phyloP scores from a whole-genome alignment of 331 rosid genomes.

The Arachis monticola region DNA sequence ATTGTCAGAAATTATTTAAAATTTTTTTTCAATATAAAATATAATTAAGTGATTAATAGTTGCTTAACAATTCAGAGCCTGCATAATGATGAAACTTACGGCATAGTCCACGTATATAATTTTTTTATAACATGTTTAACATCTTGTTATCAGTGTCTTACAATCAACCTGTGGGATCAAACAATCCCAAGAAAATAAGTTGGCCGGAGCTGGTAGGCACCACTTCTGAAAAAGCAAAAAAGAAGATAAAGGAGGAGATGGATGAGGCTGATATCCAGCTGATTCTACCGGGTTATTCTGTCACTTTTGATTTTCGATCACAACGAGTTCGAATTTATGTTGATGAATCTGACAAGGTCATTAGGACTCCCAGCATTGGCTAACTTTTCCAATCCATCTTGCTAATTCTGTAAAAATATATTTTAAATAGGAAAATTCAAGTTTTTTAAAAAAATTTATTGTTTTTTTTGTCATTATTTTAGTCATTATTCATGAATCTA shows the following conservation, averaged over 20 bases:
- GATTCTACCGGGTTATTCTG: conserved; percentile 30
- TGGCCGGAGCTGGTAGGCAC: conserved; percentile 53
- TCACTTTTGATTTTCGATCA: conserved; percentile 40
- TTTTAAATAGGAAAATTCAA: no score
- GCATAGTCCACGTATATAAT: no score
- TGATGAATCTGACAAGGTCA: conserved; percentile 42
- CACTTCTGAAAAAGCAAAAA: conserved; percentile 44
- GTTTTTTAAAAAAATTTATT: no score
- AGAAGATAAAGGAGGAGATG: conserved; percentile 45
- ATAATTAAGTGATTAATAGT: no score
- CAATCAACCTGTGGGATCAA: conserved; percentile 26
- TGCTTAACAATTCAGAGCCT: no score
- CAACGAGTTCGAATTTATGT: conserved; percentile 47
- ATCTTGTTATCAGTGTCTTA: conserved; percentile 39
- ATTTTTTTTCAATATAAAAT: no score
- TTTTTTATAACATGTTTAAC: background rate
- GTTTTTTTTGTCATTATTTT: no score
- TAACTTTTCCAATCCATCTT: background rate
- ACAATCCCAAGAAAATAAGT: conserved; percentile 34
- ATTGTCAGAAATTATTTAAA: no score
- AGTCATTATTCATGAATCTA: no score
- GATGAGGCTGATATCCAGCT: conserved; percentile 38
- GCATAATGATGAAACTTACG: no score
- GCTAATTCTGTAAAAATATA: no score
- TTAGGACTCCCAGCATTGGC: conserved; percentile 29